A percentile compares a stretch with the other conserved stretches of the same genome.
Conservation (phyloP, 352 stramenopile species). For the Phytopythium helicoides region DNA sequence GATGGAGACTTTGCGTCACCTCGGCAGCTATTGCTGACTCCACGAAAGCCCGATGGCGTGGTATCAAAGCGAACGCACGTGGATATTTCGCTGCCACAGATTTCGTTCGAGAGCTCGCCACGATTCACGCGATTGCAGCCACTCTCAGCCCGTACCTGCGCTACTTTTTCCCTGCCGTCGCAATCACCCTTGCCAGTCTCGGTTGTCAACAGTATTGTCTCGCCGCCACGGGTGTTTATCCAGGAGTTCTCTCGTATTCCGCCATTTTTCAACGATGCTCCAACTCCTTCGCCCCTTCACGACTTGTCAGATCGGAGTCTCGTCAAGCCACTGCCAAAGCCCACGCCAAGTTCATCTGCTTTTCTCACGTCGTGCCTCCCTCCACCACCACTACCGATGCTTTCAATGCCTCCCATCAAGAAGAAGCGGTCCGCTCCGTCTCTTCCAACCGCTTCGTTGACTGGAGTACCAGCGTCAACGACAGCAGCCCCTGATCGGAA, state of each 20-base stretch:
- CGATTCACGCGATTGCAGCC: slow-evolving; percentile 56
- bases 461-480: slow-evolving; percentile 8
- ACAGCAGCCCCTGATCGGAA: slow-evolving; percentile 36
- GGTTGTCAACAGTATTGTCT: slow-evolving; percentile 70
- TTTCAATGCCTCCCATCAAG: slow-evolving; percentile 74
- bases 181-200: slow-evolving; percentile 41
- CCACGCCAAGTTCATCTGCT: slow-evolving; percentile 16
- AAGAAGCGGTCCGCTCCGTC: slow-evolving; percentile 41
- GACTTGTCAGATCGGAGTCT: slow-evolving; percentile 7
- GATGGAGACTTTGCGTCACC: slow-evolving; percentile 70
- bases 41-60: slow-evolving; percentile 33
- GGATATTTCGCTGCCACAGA: slow-evolving; percentile 68
- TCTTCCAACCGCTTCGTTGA: slow-evolving; percentile 7
- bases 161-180: slow-evolving; percentile 33
- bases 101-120: slow-evolving; percentile 66
- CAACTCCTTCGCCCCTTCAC: slow-evolving; percentile 13
- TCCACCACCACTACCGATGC: slow-evolving; percentile 57
- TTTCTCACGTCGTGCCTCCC: slow-evolving; percentile 58
- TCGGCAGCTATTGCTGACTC: slow-evolving; percentile 41
- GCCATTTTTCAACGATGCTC: slow-evolving; percentile 63
- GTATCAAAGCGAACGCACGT: slow-evolving; percentile 54
- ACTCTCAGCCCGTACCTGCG: slow-evolving; percentile 46
- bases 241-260: slow-evolving; percentile 69
- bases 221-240: slow-evolving; percentile 69
- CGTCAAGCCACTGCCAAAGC: slow-evolving; percentile 10